phyloP scores from a whole-genome alignment of 78 protist species.

The Emiliania huxleyi region DNA sequence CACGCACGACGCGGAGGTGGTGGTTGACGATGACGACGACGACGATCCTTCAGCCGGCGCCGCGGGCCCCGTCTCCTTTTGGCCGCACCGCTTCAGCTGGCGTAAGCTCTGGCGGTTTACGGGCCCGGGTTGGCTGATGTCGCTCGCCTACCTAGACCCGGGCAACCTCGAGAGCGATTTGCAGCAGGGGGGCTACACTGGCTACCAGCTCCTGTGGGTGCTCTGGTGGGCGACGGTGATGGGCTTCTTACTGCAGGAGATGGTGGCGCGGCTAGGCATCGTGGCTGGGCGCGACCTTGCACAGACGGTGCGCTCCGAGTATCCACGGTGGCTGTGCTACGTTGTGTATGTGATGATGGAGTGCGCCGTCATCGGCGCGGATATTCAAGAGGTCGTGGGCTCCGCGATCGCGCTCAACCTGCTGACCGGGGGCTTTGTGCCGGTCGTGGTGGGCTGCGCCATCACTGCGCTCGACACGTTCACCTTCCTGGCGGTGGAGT shows the following conservation, averaged over 20 bases:
- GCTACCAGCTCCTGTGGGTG: conserved; percentile 80
- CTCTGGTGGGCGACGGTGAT: conserved; percentile 65
- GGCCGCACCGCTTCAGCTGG: conserved; percentile 34
- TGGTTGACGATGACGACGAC: too few relatives aligned
- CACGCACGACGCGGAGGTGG: too few relatives aligned
- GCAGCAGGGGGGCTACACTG: conserved; percentile 50
- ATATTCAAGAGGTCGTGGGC: conserved; percentile 41
- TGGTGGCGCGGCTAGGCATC: conserved; percentile 76
- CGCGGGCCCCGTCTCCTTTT: too few relatives aligned
- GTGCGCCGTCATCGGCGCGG: conserved; percentile 70
- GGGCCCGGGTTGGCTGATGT: conserved; percentile 57
- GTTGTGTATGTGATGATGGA: background rate
- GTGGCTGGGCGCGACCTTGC: conserved; percentile 67
- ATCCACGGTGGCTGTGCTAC: conserved; percentile 41
- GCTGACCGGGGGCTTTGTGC: background rate
- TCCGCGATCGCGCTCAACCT: conserved; percentile 28
- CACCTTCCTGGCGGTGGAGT: conserved; percentile 38
- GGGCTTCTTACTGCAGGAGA: conserved; percentile 38
- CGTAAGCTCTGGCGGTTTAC: background rate
- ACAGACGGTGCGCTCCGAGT: conserved; percentile 35
- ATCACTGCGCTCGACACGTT: conserved; percentile 38
- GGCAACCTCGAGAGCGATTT: conserved; percentile 45
- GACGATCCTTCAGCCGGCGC: too few relatives aligned
- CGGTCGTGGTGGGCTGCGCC: conserved; percentile 22
- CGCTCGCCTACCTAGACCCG: conserved; percentile 50